These are phyloP conservation scores for Candida pseudofarinosa DNA, from an alignment of 805 yeast genomes.

Conservation along the genomic window DNA sequence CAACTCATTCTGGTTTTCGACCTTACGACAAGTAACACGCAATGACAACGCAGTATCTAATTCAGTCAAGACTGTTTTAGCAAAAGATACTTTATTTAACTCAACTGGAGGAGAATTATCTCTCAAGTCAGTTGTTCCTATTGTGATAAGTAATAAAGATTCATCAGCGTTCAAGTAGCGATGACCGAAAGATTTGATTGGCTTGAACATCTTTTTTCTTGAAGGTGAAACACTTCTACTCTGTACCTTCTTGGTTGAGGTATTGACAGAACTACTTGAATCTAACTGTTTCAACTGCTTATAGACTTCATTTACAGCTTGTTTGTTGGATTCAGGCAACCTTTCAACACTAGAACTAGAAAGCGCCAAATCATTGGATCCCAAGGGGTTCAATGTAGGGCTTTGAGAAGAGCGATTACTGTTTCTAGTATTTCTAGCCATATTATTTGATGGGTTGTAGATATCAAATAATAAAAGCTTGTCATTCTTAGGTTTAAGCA, in stretches of 20 bases:
- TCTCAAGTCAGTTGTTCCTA: slow-evolving; percentile 82
- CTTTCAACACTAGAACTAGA: slow-evolving; percentile 34
- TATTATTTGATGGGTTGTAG: slow-evolving; percentile 32
- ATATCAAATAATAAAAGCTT: slow-evolving; percentile 32
- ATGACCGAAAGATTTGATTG: slow-evolving; percentile 85
- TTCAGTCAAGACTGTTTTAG: slow-evolving; percentile 75
- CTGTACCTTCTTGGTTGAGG: background rate
- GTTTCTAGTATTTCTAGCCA: slow-evolving; percentile 20
- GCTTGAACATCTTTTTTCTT: slow-evolving; percentile 31
- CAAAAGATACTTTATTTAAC: slow-evolving; percentile 68
- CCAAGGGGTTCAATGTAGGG: slow-evolving; percentile 6
- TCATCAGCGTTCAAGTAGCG: slow-evolving; percentile 61
- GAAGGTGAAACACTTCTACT: slow-evolving; percentile 22
- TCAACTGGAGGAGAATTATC: slow-evolving; percentile 55
- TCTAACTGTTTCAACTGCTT: slow-evolving; percentile 32
- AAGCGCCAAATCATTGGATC: slow-evolving; percentile 8
- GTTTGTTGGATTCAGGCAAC: slow-evolving; percentile 30
- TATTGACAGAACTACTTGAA: slow-evolving; percentile 13
- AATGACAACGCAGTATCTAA: slow-evolving; percentile 84
- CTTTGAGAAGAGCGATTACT: slow-evolving; percentile 10
- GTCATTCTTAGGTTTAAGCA: slow-evolving; percentile 48
- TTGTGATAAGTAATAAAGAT: slow-evolving; percentile 70
- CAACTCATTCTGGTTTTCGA: slow-evolving; percentile 16
- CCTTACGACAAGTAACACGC: slow-evolving; percentile 45
- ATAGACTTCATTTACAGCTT: slow-evolving; percentile 34